Base-by-base conservation (phyloP, 164 flowering plant genomes). In the Nymphaea thermarum region DNA sequence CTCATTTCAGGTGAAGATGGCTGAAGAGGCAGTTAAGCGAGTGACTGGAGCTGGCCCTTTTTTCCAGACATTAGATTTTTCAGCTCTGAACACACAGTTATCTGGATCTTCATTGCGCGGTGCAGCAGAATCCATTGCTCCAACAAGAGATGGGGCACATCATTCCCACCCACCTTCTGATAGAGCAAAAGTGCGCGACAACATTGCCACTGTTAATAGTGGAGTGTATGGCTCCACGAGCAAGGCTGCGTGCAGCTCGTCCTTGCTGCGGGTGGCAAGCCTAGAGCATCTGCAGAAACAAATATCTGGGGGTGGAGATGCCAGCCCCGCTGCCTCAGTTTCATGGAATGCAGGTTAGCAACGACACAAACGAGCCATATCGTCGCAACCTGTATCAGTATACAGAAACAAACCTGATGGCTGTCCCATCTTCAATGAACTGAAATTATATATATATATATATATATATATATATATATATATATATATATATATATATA, bases 241-340 rank as follows among this genome's bases (percentile, higher is more conserved):
- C 60, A 88, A 86, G 80, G 81, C 83, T 65, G 88, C 77, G 43
- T 74, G 88, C 77, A 82, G 93, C 5, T 71, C 79, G 65, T 88
- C 96, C 47, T 72, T 90, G 89, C 98, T 85, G 71, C 79, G 96
- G 67, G 96, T 88, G 57, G 92, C 96, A 61, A 93, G 98, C 82
- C 84, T 93, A 82, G 95, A 90, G 71, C 93, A 86, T 77, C 76
- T 93, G 77, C 96, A 90, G 80, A 88, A 93, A 73, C 86, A 86
- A 60, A 87, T 93, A 66, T 80, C 91, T 61, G 93, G 88, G 11
- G 82, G 66, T 11, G 60, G 65, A 55, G 75, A 71, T 68, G 61
- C 82, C 4, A 42, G 68, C 71, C 78, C 74, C 2, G 73, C 77
- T 66, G 66, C 75, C 71, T 68, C 77, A 69, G 66, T 75, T 70